Evolutionary conservation across 345 rosid genomes (phyloP), one percentile per base, ranked within the genome.

Genomic region (Salix arbutifolia): DNA sequence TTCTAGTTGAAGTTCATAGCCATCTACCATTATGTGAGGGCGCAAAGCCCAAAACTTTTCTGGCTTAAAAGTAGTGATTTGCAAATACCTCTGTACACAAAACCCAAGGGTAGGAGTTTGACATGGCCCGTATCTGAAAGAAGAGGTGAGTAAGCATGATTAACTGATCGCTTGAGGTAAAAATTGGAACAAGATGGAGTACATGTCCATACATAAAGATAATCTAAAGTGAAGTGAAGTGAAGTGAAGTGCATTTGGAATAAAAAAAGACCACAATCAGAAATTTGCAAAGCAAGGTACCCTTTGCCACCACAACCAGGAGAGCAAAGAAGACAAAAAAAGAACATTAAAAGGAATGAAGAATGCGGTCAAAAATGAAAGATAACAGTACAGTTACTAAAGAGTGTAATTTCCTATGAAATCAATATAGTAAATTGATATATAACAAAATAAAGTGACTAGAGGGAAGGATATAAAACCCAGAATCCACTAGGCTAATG

Each of bases 101-200:
- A 93, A 95, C 78, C 99, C 99, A 75, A 95, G 99, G 17, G 97
- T 95, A 69, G 96, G 99, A 77, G 97, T 93, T 86, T 95, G 99
- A 79, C 97, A 91, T 67, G 99, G 99, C 48, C 99, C 97, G 76
- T 95, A 93, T 42, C 98, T 94, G 94, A 76, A 87, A 90, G 28
- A 86, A 80, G 75, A 65, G 84, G 62, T 68, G 68, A 56, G 30
- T 31, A 62, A 68, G 74, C 68, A 68, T 37, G 19, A 79, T 46
- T 58, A 70, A 53, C 52, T 69, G 62, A 71, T 68, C 79, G 44
- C 28, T 31, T 56, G 23, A 62, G 25, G 70, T 14, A 64, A 64
- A 71, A 75, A 37, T 40, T 14, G 40, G 33, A 72, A 30, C 69
- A 5, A 66, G 69, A 35, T 65, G 52, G 44, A 16, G 53, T 16